Evolutionary conservation across 2,329 filamentous ascomycete species (phyloP), one percentile per base, ranked within the genome.

Genomic region (Alternaria postmessia): DNA sequence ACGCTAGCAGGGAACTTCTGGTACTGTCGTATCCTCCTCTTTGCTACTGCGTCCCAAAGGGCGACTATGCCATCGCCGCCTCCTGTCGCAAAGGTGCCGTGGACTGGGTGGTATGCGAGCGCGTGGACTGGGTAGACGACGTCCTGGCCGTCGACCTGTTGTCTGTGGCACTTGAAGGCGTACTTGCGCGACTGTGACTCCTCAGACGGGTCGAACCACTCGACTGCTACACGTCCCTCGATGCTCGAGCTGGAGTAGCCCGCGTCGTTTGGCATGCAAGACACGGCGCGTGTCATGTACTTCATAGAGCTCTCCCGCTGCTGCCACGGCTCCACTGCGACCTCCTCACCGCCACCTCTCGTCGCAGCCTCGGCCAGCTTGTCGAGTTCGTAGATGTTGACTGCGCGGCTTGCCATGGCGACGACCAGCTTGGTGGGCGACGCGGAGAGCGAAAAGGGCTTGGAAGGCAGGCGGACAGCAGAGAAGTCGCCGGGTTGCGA

Each of bases 161-260:
- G 92, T 5, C 95, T 88, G 80, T 99, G 95, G 80, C 95, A 99
- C 80, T 99, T 99, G 87, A 99, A 99, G 14, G 95, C 95, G 78
- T 98, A 99, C 79, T 97, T 98, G 67, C 94, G 88, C 39, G 91
- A 90, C 81, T 98, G 94, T 4, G 91, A 94, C 78, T 94, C 91
- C 42, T 88, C 84, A 5, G 89, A 92, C 16, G 95, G 92, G 75
- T 98, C 95, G 77, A 99, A 98, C 92, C 94, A 98, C 79, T 99
- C 95, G 1, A 99, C 95, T 0, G 94, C 94, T 2, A 99, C 93
- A 70, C 95, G 89, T 5, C 95, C 95, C 77, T 99, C 95, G 72
- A 99, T 99, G 72, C 90, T 94, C 59, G 88, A 92, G 1, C 91
- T 94, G 9, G 94, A 94, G 77, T 98, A 99, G 5, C 95, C 95